phyloP scores from a whole-genome alignment of 805 yeast species.

The Zygotorulaspora florentina region DNA sequence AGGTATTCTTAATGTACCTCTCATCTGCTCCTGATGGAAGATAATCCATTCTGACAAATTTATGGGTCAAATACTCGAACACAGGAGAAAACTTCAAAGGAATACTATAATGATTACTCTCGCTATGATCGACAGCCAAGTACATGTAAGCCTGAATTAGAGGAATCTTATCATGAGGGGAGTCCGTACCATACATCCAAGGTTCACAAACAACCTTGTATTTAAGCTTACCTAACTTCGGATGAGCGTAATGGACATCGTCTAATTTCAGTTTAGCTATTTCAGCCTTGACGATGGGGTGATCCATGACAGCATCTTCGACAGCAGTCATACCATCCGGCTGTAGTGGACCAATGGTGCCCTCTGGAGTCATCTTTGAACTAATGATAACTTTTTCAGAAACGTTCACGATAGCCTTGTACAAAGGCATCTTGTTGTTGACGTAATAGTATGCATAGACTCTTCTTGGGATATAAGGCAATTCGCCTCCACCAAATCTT shows the following conservation, averaged over 20 bases:
- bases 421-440: slow-evolving; percentile 46
- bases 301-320: slow-evolving; percentile 48
- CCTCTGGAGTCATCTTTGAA: slow-evolving; percentile 52
- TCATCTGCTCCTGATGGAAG: slow-evolving; percentile 70
- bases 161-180: slow-evolving; percentile 48
- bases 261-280: slow-evolving; percentile 65
- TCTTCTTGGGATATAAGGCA: slow-evolving; percentile 64
- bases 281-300: slow-evolving; percentile 60
- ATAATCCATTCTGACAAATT: slow-evolving; percentile 67
- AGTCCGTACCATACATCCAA: slow-evolving; percentile 85
- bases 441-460: slow-evolving; percentile 65
- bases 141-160: slow-evolving; percentile 73
- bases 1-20: slow-evolving; percentile 48
- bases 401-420: slow-evolving; percentile 69
- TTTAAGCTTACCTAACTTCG: slow-evolving; percentile 20
- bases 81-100: slow-evolving; percentile 75
- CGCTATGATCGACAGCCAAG: slow-evolving; percentile 61
- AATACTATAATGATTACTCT: slow-evolving; percentile 70
- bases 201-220: slow-evolving; percentile 59
- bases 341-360: slow-evolving; percentile 66
- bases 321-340: slow-evolving; percentile 57
- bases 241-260: slow-evolving; percentile 29
- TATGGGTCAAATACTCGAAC: slow-evolving; percentile 54
- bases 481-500: slow-evolving; percentile 44
- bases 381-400: slow-evolving; percentile 59